Percentiles rank a stretch among this genome's conserved stretches.
Conservation (phyloP, 1,139 yeast species). For the Trichomonascaceae sp. region DNA sequence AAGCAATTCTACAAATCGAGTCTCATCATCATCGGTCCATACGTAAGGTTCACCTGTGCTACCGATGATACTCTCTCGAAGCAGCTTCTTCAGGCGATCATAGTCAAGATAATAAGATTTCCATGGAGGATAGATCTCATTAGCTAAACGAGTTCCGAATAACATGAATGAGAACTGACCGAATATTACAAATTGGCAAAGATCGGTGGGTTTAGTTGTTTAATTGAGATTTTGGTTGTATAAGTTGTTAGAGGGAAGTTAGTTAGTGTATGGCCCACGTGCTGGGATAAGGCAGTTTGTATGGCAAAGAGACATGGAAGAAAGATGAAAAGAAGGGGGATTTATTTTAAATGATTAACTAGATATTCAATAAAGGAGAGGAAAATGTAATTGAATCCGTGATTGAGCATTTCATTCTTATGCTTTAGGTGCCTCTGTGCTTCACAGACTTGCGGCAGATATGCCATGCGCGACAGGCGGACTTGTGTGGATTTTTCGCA, state of each 20-base stretch:
- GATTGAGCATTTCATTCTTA: no score
- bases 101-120: slow-evolving; percentile 74
- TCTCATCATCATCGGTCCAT: slow-evolving; percentile 83
- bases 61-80: slow-evolving; percentile 66
- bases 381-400: no score
- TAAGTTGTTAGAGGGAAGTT: neutral
- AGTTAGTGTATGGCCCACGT: neutral
- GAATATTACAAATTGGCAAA: neutral
- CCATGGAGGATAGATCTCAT: slow-evolving; percentile 88
- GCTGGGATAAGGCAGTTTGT: neutral
- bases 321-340: no score
- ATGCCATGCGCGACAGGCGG: no score
- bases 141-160: slow-evolving; percentile 76
- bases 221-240: neutral
- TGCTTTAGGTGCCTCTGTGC: no score
- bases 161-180: slow-evolving; percentile 44
- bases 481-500: no score
- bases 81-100: slow-evolving; percentile 67
- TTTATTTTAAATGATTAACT: no score
- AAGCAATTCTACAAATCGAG: slow-evolving; percentile 68
- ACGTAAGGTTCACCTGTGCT: slow-evolving; percentile 26
- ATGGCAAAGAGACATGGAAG: no score
- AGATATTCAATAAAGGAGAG: no score
- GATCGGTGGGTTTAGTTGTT: neutral
- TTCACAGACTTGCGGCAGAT: no score